A percentile compares a stretch with the other conserved stretches of the same genome.
These are phyloP conservation scores for Acidomyces sp. DNA, from an alignment of 495 filamentous ascomycete genomes.

Conservation along the genomic window DNA sequence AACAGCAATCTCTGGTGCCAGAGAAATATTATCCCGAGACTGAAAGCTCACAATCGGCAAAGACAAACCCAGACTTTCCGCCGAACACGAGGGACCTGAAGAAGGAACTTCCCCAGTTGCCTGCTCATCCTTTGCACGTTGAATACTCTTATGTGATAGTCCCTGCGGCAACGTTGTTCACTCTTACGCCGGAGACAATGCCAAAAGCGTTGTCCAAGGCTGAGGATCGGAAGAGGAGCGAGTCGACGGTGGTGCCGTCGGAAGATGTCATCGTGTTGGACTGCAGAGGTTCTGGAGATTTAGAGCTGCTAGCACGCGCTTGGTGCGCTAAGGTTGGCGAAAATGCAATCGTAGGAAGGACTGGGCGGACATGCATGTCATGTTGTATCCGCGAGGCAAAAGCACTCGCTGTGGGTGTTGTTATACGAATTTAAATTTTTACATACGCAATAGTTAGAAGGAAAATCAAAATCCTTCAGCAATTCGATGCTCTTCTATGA, in stretches of 20 bases:
- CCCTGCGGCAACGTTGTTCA: conserved; percentile 17
- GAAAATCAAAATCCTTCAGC: no score
- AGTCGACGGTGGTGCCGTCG: not conserved
- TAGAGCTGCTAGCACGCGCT: conserved; percentile 26
- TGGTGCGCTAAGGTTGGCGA: conserved; percentile 28
- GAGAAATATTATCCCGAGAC: no score
- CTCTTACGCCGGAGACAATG: not conserved
- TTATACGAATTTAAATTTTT: conserved; percentile 21
- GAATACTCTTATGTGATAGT: conserved; percentile 22
- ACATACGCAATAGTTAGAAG: no score
- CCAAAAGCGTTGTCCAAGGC: not conserved
- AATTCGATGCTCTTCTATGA: no score
- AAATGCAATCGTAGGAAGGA: conserved; percentile 26
- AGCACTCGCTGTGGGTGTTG: conserved; percentile 22
- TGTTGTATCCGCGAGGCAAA: conserved; percentile 29
- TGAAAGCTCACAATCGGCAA: no score
- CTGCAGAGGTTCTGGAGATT: conserved; percentile 19
- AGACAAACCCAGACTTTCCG: no score
- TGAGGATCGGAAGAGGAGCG: not conserved
- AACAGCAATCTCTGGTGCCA: no score
- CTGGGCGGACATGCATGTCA: conserved; percentile 26
- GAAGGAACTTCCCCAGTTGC: conserved; percentile 8
- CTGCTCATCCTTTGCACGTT: conserved; percentile 26
- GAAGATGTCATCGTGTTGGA: conserved; percentile 24
- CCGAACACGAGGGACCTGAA: no score